Base-by-base conservation (phyloP, 768 basidiomycete species). In the Floccularia luteovirens region DNA sequence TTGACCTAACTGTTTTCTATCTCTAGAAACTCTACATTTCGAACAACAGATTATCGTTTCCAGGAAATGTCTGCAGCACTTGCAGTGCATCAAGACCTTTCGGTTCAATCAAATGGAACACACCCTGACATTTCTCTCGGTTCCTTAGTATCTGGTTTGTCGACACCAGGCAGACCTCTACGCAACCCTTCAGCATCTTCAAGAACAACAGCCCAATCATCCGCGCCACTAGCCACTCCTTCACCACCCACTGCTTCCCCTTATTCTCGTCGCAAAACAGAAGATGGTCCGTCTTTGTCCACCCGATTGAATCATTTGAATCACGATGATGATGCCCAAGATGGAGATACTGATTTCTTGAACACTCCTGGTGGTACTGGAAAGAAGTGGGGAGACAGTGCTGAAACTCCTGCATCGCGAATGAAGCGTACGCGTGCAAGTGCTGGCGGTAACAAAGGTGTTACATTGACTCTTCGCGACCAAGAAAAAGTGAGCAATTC, bases 401-500 rank as follows among this genome's bases (percentile, higher is more conserved):
- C 59, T 7, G 75, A 74, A 30, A 76, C 76, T 3, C 76, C 76
- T n/a, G 52, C 63, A 24, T 60, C 66, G 5, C 67, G 73, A 12
- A 59, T 66, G 16, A 75, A 74, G 53, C 69, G 70, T 20, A 50
- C 60, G 14, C 55, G 59, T 42, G 52, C 65, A 14, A 59, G 58
- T 21, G 61, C 62, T 8, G 60, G 62, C 11, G 59, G 56, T 10
- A 61, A 59, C 6, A 72, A 72, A 51, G 69, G 64, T 6, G 57
- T 58, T 0, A 64, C 77, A 12, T 73, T 96, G 48, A 94, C 93
- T 0, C 70, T 99, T 11, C 75, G 92, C 5, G 94, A 98, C 57
- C 94, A 99, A 60, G 93, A 98, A 63, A 94, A 97, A 75, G 94
- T 90, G 49, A 38, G 69, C 55, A 25, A 12, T 31, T 32, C 31